Percentiles rank a stretch among this genome's conserved stretches.
Evolutionary conservation across 176 grass and related monocot genomes (phyloP).

Genomic region (Aechmea fasciata): DNA sequence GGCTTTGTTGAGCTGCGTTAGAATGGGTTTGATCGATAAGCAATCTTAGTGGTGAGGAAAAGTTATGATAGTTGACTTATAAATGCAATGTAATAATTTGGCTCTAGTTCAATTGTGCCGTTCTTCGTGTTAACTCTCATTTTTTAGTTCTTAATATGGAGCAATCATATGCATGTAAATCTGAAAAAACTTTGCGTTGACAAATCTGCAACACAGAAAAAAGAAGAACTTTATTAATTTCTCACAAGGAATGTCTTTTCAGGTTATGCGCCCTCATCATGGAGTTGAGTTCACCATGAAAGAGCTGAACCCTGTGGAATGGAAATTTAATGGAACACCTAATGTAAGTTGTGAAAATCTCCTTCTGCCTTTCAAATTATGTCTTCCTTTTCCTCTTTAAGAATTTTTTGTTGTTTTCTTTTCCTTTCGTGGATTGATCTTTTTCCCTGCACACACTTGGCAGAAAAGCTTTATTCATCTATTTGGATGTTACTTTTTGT

Average conservation of each 20-base stretch:
- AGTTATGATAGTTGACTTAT: background rate
- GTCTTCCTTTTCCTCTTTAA: background rate
- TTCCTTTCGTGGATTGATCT: too few relatives aligned
- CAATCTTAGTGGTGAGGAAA: background rate
- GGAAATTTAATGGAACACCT: constrained; percentile 66
- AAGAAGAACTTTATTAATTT: background rate
- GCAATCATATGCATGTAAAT: too few relatives aligned
- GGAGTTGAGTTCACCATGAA: constrained; percentile 55
- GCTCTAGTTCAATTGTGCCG: too few relatives aligned
- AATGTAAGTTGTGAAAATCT: constrained; percentile 29
- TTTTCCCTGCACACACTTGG: too few relatives aligned
- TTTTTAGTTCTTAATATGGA: too few relatives aligned
- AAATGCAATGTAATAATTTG: background rate
- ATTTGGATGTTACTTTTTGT: too few relatives aligned
- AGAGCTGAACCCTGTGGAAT: constrained; percentile 50
- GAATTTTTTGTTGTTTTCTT: background rate
- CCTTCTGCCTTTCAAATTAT: background rate
- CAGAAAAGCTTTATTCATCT: too few relatives aligned
- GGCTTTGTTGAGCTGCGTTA: background rate
- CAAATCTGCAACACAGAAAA: too few relatives aligned
- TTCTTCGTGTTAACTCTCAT: too few relatives aligned
- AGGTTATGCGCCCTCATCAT: constrained; percentile 30
- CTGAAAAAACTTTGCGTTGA: too few relatives aligned
- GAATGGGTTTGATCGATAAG: background rate
- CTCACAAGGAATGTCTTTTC: background rate